These are phyloP conservation scores for Wallacemonas sp. DNA, from an alignment of 208 protist genomes.

Conservation along the genomic window DNA sequence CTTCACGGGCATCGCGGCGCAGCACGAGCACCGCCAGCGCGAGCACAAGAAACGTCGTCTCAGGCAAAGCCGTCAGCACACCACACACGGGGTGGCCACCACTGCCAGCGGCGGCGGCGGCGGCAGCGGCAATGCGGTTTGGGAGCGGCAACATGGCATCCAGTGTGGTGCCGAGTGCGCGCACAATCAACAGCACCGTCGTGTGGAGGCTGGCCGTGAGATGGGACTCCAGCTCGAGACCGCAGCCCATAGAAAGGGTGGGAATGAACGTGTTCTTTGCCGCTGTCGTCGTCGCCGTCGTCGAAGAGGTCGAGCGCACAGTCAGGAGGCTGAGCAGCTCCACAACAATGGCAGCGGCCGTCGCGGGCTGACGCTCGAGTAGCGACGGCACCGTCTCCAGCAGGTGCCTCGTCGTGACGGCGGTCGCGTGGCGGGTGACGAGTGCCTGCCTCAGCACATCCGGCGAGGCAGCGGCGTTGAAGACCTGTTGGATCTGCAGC, in stretches of 20 bases:
- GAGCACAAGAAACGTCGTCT: conserved; percentile 42
- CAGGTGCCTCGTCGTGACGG: conserved; percentile 15
- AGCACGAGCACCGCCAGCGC: conserved; percentile 54
- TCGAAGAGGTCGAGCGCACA: neutral
- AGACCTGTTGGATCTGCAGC: conserved; percentile 7
- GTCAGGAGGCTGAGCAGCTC: conserved; percentile 6
- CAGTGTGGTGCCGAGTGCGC: conserved; percentile 32
- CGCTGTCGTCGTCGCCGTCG: conserved; percentile 13
- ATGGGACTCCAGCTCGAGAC: conserved; percentile 34
- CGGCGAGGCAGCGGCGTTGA: neutral
- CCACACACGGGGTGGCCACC: neutral
- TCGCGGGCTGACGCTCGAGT: conserved; percentile 11
- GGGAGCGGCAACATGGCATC: conserved; percentile 1
- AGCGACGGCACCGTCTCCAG: conserved; percentile 17
- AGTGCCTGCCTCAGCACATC: neutral
- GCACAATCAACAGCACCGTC: conserved; percentile 44
- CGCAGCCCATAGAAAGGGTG: conserved; percentile 38
- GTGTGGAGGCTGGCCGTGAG: conserved; percentile 54
- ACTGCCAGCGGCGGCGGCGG: neutral
- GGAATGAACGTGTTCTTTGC: conserved; percentile 25
- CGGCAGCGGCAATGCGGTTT: neutral
- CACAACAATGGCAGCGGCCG: conserved; percentile 28
- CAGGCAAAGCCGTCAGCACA: conserved; percentile 28
- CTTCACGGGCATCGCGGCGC: neutral
- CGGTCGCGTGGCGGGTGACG: conserved; percentile 18